A percentile compares a stretch with the other conserved stretches of the same genome.
Evolutionary conservation across 768 basidiomycete genomes (phyloP).

Genomic region (Asterophora parasitica): DNA sequence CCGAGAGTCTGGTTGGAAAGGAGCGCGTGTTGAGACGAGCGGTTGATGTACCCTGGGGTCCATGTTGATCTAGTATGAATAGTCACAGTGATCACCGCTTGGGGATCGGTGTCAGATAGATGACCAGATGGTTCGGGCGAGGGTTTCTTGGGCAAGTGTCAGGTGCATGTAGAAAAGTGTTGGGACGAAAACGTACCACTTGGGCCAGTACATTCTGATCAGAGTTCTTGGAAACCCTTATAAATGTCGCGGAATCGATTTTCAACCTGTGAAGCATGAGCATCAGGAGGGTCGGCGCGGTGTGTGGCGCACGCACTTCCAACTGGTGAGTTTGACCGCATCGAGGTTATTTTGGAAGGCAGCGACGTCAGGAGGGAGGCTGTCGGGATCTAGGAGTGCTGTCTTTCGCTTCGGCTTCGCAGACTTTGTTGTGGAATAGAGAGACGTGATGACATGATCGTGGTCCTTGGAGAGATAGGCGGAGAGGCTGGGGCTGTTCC

Average conservation of each 20-base stretch:
- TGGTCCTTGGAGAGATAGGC: conserved; percentile 53
- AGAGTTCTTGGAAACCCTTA: conserved; percentile 57
- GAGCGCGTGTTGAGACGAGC: conserved; percentile 64
- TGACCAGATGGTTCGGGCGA: conserved; percentile 19
- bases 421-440: conserved; percentile 27
- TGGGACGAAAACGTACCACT: conserved; percentile 28
- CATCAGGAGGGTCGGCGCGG: not conserved
- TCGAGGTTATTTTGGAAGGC: conserved; percentile 50
- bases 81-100: conserved; percentile 55
- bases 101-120: conserved; percentile 13
- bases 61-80: conserved; percentile 58
- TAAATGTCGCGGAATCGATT: conserved; percentile 52
- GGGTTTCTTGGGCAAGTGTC: conserved; percentile 21
- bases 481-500: conserved; percentile 53
- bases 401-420: conserved; percentile 29
- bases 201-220: conserved; percentile 57
- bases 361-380: conserved; percentile 42
- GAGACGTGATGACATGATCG: conserved; percentile 35
- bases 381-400: conserved; percentile 30
- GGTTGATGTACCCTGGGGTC: conserved; percentile 53
- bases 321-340: conserved; percentile 47
- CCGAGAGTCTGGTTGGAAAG: conserved; percentile 69
- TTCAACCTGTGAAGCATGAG: conserved; percentile 23
- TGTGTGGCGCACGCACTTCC: conserved; percentile 44
- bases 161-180: not conserved